Evolutionary conservation across 345 rosid genomes (phyloP).

Genomic region (Turnera subulata): DNA sequence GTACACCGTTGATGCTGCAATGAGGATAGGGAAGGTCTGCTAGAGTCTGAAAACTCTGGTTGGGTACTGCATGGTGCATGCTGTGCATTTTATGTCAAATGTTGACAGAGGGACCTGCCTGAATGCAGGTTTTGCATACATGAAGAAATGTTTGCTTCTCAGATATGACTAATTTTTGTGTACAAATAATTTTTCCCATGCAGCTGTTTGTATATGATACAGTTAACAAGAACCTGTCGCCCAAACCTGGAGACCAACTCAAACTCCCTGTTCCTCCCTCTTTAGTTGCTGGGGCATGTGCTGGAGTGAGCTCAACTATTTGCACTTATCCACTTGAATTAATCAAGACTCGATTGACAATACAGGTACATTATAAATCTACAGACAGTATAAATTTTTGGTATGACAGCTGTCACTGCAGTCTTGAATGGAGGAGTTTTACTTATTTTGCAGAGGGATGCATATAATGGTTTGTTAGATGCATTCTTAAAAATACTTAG

Average conservation of each 20-base stretch:
- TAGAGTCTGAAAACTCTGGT: not conserved
- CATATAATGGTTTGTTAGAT: conserved; percentile 65
- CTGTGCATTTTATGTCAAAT: not conserved
- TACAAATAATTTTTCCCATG: conserved; percentile 12
- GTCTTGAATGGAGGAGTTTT: not conserved
- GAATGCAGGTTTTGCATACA: not conserved
- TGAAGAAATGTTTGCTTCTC: not conserved
- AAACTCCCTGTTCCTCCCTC: conserved; percentile 78
- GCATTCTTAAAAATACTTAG: conserved; percentile 72
- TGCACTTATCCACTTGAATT: conserved; percentile 92
- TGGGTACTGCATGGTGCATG: not conserved
- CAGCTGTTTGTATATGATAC: conserved; percentile 93
- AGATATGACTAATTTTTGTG: not conserved
- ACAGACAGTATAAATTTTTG: not conserved
- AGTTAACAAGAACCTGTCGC: conserved; percentile 66
- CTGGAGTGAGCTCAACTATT: conserved; percentile 92
- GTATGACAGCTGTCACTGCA: not conserved
- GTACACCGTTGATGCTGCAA: no score
- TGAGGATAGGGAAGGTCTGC: not conserved
- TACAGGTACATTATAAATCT: conserved; percentile 49
- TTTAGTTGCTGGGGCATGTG: conserved; percentile 93
- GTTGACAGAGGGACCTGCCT: not conserved
- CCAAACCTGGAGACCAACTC: conserved; percentile 60
- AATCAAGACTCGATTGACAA: conserved; percentile 86
- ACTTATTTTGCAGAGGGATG: conserved; percentile 59